phyloP scores from a whole-genome alignment of 2,329 filamentous ascomycete species.

The Karstenula rhodostoma region DNA sequence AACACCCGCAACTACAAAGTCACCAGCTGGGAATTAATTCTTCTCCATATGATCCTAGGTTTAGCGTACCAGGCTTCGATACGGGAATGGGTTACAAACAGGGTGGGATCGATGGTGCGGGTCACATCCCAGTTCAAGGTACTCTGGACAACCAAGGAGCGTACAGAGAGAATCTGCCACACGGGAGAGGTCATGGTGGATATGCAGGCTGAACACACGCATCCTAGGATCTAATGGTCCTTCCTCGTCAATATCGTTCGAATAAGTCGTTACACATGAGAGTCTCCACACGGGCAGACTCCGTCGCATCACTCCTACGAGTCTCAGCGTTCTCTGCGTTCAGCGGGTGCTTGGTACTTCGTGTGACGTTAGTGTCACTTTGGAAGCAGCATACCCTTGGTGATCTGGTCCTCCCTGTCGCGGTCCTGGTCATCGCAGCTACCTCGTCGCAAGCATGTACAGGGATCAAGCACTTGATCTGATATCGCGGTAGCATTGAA shows the following conservation, averaged over 20 bases:
- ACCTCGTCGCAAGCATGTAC: neutral
- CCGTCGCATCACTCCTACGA: neutral
- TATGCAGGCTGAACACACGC: constrained; percentile 24
- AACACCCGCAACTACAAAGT: constrained; percentile 39
- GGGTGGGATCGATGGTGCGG: constrained; percentile 21
- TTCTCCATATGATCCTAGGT: constrained; percentile 44
- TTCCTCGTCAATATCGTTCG: neutral
- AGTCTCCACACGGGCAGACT: neutral
- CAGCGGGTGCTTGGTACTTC: neutral
- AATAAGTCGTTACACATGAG: neutral
- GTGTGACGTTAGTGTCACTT: neutral
- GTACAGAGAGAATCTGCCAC: constrained; percentile 21
- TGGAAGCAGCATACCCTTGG: neutral
- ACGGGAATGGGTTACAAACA: constrained; percentile 47
- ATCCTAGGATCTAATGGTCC: neutral
- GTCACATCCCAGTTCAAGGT: constrained; percentile 23
- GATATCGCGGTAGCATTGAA: neutral
- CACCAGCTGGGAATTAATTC: constrained; percentile 42
- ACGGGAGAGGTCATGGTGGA: constrained; percentile 24
- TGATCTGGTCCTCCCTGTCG: neutral
- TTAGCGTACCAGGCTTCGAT: constrained; percentile 43
- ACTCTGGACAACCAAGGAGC: constrained; percentile 21
- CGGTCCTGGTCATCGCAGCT: neutral
- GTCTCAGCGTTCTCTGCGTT: neutral
- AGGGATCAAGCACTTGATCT: neutral